Evolutionary conservation across 1,284 basidiomycete species (phyloP), one percentile per base, ranked within the genome.

Genomic region (Testicularia cyperi): DNA sequence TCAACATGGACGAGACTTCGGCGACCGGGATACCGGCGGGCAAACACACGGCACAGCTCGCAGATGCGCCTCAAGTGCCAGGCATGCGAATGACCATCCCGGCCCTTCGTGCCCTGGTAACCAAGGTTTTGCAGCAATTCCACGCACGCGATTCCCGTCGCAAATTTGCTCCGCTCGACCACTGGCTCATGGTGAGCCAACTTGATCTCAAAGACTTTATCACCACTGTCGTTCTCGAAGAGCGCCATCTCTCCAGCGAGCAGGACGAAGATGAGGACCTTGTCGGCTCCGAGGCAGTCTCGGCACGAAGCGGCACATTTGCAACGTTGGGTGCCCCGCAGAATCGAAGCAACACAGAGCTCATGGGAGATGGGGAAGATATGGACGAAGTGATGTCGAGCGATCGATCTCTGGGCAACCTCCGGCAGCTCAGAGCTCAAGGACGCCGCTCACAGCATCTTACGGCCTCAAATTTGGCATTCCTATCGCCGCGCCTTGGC

Each of bases 181-280:
- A 92, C 69, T 98, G 94, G 94, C 83, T 92, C 19, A 86, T 94
- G 82, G 78, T 79, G 0, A 74, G 72, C 16, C 71, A 79, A 29
- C 80, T 88, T 14, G 90, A 96, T 70, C 81, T 95, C 66, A 78
- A 81, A n/a, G 85, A 86, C 0, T 98, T 98, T 74, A 82, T 95
- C 16, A 87, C 92, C 61, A 91, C 90, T 2, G 94, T 90, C 5
- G 82, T 95, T 26, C 53, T 65, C 36, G 77, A 67, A 44, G 73
- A 76, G 44, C 42, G 65, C 28, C 67, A 72, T 28, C 54, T 71
- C 25, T 53, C 42, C 45, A 52, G 49, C 38, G 52, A 51, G 21
- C 51, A 49, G 28, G 42, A 49, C 25, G 45, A 45, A 7, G 41
- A 49, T 12, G 36, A 44, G 6, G 30, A 23, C 6, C 29, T 22